Evolutionary conservation across 768 basidiomycete species (phyloP).

Genomic region (Tylopilus plumbeoviolaceoides): DNA sequence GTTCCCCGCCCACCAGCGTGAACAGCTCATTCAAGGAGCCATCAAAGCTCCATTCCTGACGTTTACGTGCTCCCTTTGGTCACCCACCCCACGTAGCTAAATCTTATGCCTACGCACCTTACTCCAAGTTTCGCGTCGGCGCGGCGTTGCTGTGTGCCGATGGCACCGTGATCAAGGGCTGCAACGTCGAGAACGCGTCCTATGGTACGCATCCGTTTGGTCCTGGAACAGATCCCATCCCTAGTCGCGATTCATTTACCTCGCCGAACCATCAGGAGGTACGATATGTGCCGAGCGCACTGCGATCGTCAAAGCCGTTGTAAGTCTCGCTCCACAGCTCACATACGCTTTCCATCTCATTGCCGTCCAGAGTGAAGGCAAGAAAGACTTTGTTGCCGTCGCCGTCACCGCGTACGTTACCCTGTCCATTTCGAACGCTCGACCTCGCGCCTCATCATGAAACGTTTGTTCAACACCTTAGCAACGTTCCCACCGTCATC

Average conservation of each 20-base stretch:
- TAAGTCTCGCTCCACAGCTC: slow-evolving; percentile 36
- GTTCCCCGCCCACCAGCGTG: slow-evolving; percentile 36
- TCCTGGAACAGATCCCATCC: neutral
- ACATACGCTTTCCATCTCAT: neutral
- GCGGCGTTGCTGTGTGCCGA: slow-evolving; percentile 74
- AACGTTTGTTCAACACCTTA: slow-evolving; percentile 34
- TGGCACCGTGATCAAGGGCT: slow-evolving; percentile 74
- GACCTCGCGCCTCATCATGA: neutral
- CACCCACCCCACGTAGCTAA: slow-evolving; percentile 42
- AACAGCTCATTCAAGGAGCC: slow-evolving; percentile 52
- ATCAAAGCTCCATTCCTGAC: slow-evolving; percentile 13
- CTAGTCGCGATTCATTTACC: neutral
- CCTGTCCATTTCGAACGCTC: neutral
- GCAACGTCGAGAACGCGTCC: slow-evolving; percentile 92
- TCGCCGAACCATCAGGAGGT: slow-evolving; percentile 43
- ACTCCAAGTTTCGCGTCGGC: slow-evolving; percentile 92
- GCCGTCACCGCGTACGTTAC: slow-evolving; percentile 72
- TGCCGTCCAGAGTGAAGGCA: slow-evolving; percentile 69
- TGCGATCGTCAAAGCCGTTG: slow-evolving; percentile 90
- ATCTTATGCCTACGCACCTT: slow-evolving; percentile 71
- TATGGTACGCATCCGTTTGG: slow-evolving; percentile 54
- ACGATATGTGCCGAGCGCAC: slow-evolving; percentile 95
- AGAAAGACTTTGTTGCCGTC: slow-evolving; percentile 61
- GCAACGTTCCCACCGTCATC: slow-evolving; percentile 62
- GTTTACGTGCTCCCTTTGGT: neutral